phyloP scores from a whole-genome alignment of 352 stramenopile genomes.

The Phytophthora constricta region DNA sequence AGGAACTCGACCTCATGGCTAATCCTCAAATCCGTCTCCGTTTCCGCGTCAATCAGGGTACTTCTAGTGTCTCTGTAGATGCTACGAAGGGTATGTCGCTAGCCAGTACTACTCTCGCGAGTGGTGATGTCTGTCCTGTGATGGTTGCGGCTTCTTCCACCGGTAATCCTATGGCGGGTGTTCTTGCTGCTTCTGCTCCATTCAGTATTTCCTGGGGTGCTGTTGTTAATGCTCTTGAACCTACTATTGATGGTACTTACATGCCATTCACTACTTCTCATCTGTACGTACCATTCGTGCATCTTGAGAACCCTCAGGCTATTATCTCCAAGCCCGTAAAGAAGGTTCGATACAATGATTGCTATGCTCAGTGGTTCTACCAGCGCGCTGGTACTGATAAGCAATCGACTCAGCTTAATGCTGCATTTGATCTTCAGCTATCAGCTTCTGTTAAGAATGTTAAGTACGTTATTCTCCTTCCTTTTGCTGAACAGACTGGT shows the following conservation, averaged over 20 bases:
- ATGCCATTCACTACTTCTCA: conserved; percentile 14
- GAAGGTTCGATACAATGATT: conserved; percentile 16
- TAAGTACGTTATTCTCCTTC: conserved; percentile 13
- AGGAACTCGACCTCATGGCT: conserved; percentile 7
- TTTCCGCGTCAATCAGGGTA: conserved; percentile 12
- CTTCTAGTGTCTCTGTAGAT: too few relatives aligned
- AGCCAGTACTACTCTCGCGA: background rate
- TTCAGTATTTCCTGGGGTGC: conserved; percentile 12
- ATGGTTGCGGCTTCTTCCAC: conserved; percentile 3
- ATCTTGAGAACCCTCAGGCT: conserved; percentile 22
- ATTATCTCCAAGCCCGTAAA: conserved; percentile 17
- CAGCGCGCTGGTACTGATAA: conserved; percentile 13
- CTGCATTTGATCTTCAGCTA: conserved; percentile 16
- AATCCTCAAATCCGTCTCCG: conserved; percentile 10
- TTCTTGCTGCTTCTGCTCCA: background rate
- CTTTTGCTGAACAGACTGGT: conserved; percentile 11
- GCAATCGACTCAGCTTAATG: conserved; percentile 1
- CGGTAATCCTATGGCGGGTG: background rate
- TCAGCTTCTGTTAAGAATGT: conserved; percentile 14
- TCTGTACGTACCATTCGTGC: conserved; percentile 12
- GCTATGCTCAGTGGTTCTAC: conserved; percentile 17
- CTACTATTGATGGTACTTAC: conserved; percentile 13
- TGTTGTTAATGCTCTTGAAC: conserved; percentile 9
- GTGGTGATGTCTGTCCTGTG: conserved; percentile 4
- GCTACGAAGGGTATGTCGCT: background rate